phyloP scores from a whole-genome alignment of 2,329 filamentous ascomycete species.

The Nothophaeocryptopus gaeumannii region DNA sequence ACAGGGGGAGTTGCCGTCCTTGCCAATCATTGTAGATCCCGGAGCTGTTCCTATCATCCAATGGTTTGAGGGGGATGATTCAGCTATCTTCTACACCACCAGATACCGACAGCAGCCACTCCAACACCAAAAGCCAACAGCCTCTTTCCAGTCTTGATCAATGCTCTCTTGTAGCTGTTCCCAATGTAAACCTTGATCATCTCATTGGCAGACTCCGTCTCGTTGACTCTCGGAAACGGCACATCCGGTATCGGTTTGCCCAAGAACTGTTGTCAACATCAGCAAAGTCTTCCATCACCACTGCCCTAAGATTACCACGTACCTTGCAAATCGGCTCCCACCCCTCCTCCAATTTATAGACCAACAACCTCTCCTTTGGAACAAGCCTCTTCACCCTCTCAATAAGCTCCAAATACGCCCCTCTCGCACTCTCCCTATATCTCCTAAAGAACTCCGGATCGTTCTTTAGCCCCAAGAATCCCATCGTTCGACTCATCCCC shows the following conservation, averaged over 20 bases:
- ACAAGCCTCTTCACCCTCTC: slow-evolving; percentile 6
- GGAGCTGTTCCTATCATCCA: too few relatives aligned
- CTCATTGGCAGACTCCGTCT: neutral
- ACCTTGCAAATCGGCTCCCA: slow-evolving; percentile 14
- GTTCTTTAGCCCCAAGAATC: slow-evolving; percentile 11
- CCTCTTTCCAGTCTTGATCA: too few relatives aligned
- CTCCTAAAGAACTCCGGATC: slow-evolving; percentile 1
- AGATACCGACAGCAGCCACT: too few relatives aligned
- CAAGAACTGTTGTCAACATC: too few relatives aligned
- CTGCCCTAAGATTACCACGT: neutral
- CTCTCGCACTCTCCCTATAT: slow-evolving; percentile 7
- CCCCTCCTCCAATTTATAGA: slow-evolving; percentile 5
- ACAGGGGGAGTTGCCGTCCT: too few relatives aligned
- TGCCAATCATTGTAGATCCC: too few relatives aligned
- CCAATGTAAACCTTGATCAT: too few relatives aligned
- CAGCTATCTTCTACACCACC: too few relatives aligned
- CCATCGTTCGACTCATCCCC: slow-evolving; percentile 14
- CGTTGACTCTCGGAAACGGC: neutral
- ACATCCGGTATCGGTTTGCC: neutral
- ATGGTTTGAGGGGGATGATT: too few relatives aligned
- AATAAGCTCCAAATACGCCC: slow-evolving; percentile 5
- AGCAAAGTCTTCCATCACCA: too few relatives aligned
- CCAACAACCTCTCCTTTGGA: slow-evolving; percentile 9
- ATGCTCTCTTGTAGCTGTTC: too few relatives aligned
- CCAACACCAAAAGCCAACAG: too few relatives aligned